Base-by-base conservation (phyloP, 192 early-diverging fungal species). In the Podila verticillata region DNA sequence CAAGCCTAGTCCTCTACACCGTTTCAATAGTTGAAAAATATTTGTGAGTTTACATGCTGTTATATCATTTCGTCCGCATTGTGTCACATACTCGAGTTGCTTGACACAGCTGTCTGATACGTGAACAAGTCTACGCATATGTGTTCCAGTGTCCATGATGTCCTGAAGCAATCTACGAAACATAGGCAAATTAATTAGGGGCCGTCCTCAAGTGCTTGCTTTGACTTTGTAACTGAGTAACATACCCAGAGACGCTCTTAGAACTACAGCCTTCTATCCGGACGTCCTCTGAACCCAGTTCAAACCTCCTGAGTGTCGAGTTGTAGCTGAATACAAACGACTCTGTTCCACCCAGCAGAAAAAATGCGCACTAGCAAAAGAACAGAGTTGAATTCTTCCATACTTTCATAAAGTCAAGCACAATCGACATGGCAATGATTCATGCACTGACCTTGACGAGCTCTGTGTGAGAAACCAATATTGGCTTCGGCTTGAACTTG, bases 211-310 rank as follows among this genome's bases (percentile, higher is more conserved):
- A 19, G 24, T 15, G 60, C 6, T 54, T 2, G 31, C 34, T 36
- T 19, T 24, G 4, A 48, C n/a, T n/a, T 12, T 28, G 6, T 28
- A 15, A 22, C 5, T 22, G 22, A 44, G 9, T 10, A n/a, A 19
- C 72, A 5, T 70, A 78, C 74, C 57, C 63, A 17, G 48, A 61
- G 7, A 78, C 59, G 8, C 68, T 61, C 5, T 39, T 17, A 28
- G 57, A n/a, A n/a, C 74, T 78, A 51, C 68, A 78, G 4, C 74
- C 74, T 54, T 78, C 74, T 15, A 70, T 78, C 59, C 74, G 63
- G 28, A 66, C 29, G 24, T 34, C 22, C 5, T 70, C 68, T 7
- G 20, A 12, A 12, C 29, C 49, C 58, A 70, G 47, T 48, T 70
- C 68, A 32, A 78, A 78, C 7, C 54, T 58, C 57, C 26, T 70